Evolutionary conservation across 257 asterid genomes (phyloP), one percentile per base, ranked within the genome.

Genomic region (Hygrophila difformis): DNA sequence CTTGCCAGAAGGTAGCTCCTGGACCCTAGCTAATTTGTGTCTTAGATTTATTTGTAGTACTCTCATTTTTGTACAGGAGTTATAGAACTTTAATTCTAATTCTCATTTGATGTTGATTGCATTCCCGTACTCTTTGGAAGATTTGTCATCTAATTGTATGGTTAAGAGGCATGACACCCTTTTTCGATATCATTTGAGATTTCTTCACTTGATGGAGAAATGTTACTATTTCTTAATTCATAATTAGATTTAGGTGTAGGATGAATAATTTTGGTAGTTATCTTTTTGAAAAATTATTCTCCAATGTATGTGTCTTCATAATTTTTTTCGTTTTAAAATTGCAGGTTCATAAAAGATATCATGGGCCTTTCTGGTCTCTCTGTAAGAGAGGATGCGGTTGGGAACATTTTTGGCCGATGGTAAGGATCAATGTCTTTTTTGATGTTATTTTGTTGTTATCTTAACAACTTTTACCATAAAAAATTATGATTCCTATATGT

Each of bases 351-450:
- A 18, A 85, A 89, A 69, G 50, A 70, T 42, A 66, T 85, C 56
- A 82, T 82, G 98, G 67, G 60, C 42, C 72, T 56, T 59, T 33
- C 37, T 33, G 37, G 37, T 60, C 92, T 89, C 68, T 65, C 77
- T 15, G 79, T 85, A 31, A 56, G 73, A 64, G 98, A 89, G 75
- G 96, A 89, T 72, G 92, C 82, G 12, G 81, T 85, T 3, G 96
- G 98, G 24, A 85, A 85, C 74, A 85, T 89, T 61, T 89, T 85
- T 59, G 96, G 98, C 44, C 37, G 71, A 57, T 89, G 98, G 98
- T 85, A 61, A 79, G 93, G 51, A 26, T 29, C 37, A 10, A 33
- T 26, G 46, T 42, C 38, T 5, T 4, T 33, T 44, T 14, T 20
- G 2, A 4, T 44, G 15, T 18, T 1, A 16, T 18, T 5, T 14